A percentile compares a stretch with the other conserved stretches of the same genome.
Evolutionary conservation across 768 basidiomycete species (phyloP).

Genomic region (Pisolithus sp.): DNA sequence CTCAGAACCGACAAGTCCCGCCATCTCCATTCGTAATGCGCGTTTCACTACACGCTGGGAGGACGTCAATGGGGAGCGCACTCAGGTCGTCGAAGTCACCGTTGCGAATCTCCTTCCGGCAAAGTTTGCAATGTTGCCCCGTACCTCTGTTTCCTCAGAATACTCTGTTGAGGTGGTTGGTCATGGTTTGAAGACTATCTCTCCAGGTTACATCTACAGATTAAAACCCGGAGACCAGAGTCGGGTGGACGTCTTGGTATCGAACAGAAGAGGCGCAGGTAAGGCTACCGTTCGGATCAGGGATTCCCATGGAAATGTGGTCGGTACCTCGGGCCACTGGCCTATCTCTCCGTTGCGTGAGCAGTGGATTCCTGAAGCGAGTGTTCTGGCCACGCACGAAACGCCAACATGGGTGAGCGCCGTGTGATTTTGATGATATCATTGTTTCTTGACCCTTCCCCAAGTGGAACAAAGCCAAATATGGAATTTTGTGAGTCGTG

Average conservation of each 20-base stretch:
- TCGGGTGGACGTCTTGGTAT: conserved; percentile 42
- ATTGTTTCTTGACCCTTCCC: background rate
- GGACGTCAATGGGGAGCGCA: conserved; percentile 28
- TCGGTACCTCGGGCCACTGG: conserved; percentile 35
- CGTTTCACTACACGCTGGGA: conserved; percentile 45
- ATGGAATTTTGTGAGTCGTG: conserved; percentile 47
- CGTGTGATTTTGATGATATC: background rate
- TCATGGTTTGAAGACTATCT: conserved; percentile 36
- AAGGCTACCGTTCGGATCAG: conserved; percentile 29
- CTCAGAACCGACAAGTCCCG: conserved; percentile 13
- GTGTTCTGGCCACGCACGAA: conserved; percentile 39
- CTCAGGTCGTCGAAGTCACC: conserved; percentile 46
- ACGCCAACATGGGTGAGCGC: conserved; percentile 47
- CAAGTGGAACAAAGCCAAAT: conserved; percentile 48
- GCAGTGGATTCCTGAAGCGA: conserved; percentile 34
- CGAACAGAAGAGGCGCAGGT: conserved; percentile 25
- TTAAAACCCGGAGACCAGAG: conserved; percentile 46
- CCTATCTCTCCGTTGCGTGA: conserved; percentile 31
- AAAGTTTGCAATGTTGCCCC: conserved; percentile 14
- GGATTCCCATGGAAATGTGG: conserved; percentile 27
- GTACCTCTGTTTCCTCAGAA: conserved; percentile 27
- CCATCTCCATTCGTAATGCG: conserved; percentile 36
- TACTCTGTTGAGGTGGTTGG: conserved; percentile 35
- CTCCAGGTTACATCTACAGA: conserved; percentile 36
- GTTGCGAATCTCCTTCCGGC: conserved; percentile 44